These are phyloP conservation scores for Saccharum officinarum DNA, from an alignment of 176 grass and related monocot species.

Conservation along the genomic window DNA sequence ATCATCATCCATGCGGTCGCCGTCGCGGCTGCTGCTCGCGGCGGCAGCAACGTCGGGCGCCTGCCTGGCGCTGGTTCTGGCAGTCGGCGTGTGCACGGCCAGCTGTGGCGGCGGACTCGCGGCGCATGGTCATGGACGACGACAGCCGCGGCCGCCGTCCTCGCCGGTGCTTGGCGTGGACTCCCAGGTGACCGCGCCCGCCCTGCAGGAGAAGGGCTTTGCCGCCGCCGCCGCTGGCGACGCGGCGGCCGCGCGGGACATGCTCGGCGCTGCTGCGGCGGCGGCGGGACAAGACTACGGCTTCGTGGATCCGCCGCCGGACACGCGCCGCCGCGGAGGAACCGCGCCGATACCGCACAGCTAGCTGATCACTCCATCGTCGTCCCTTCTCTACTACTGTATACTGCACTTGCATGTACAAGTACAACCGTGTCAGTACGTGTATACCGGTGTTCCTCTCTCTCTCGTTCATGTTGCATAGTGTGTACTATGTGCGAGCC, in stretches of 20 bases:
- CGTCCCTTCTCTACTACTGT: neutral
- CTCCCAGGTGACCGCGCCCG: neutral
- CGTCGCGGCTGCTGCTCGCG: neutral
- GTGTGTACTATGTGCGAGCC: neutral
- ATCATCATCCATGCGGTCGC: neutral
- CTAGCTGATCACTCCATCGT: neutral
- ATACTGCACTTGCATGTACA: neutral
- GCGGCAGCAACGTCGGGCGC: neutral
- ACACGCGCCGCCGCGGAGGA: conserved; percentile 24
- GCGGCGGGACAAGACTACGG: conserved; percentile 38
- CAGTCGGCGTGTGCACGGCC: neutral
- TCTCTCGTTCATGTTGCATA: neutral
- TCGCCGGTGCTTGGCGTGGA: neutral
- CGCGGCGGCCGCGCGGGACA: neutral
- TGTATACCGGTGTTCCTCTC: neutral
- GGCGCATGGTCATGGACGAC: neutral
- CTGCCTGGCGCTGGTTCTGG: neutral
- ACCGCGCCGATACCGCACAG: conserved; percentile 34
- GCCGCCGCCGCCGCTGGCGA: neutral
- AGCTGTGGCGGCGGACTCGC: neutral
- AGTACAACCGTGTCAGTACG: neutral
- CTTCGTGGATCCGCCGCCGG: conserved; percentile 46
- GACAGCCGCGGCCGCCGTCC: neutral
- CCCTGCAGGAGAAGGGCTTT: neutral
- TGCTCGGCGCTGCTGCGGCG: neutral